Base-by-base conservation (phyloP, 2,329 filamentous ascomycete genomes). In the Penicillium sp. region DNA sequence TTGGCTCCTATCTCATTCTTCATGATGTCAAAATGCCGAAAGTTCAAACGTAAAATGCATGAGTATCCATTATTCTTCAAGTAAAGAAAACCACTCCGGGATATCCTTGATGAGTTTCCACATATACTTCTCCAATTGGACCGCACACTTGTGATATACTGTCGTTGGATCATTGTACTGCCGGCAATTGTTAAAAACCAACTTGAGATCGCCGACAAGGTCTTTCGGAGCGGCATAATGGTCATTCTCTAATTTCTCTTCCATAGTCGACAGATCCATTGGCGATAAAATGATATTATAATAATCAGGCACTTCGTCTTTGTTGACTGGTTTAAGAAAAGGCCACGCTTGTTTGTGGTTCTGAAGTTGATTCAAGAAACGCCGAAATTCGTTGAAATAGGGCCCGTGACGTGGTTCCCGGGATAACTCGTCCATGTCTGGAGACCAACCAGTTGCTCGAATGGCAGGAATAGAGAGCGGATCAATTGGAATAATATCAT, bases 231-330 rank as follows among this genome's bases (percentile, higher is more conserved):
- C 87, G 11, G 80, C 77, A 60, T 98, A 98, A 57, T 90, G 77
- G 65, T 96, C 92, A 25, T 87, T 86, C 58, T 96, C 89, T 47
- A 95, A 82, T 66, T 94, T 94, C 52, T 79, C 80, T 65, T 96
- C 92, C 90, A 98, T 96, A 13, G 89, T 95, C 32, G 79, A 82
- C 32, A 95, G 73, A 60, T 95, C 92, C 92, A 98, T 98, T 23
- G 92, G 92, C 62, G 95, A 85, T 60, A 89, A 89, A 71, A 98
- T 98, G 44, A 96, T 89, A 42, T 95, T 86, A 70, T 96, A 96
- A 68, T 98, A 98, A 63, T 98, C 92, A n/a, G 87, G 81, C 0
- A 98, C 92, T 51, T 96, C 92, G 55, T 98, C 92, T 50, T 84
- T 82, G 62, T 93, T 95, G 50, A 98, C 92, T 0, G 92, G 90